These are phyloP conservation scores for Hypoxylon rubiginosum DNA, from an alignment of 2,329 filamentous ascomycete species.

Conservation along the genomic window DNA sequence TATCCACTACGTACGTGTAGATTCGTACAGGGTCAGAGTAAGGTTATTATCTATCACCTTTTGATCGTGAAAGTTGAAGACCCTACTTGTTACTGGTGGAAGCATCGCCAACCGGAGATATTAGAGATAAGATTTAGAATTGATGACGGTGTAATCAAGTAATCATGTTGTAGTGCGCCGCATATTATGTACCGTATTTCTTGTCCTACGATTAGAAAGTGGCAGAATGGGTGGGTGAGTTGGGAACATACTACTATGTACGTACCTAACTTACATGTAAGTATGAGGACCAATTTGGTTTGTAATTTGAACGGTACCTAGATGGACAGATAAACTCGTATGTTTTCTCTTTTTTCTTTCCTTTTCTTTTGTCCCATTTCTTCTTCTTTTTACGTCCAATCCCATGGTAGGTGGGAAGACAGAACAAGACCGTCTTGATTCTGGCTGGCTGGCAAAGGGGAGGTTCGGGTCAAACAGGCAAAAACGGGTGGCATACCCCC, in stretches of 20 bases:
- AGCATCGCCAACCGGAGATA: constrained; percentile 25
- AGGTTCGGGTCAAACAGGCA: constrained; percentile 30
- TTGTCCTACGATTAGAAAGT: not conserved
- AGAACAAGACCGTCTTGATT: constrained; percentile 9
- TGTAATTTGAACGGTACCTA: constrained; percentile 13
- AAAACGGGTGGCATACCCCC: constrained; percentile 34
- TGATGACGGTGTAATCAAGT: constrained; percentile 30
- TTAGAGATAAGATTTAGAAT: constrained; percentile 35
- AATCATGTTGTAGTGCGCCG: constrained; percentile 22
- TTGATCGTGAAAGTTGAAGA: constrained; percentile 1
- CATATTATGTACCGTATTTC: not conserved
- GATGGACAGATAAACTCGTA: not conserved
- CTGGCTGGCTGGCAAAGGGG: constrained; percentile 6
- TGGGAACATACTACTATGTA: not conserved
- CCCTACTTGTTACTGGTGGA: constrained; percentile 6
- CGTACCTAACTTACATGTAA: not conserved
- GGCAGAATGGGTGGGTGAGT: not conserved
- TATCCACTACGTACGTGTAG: not conserved
- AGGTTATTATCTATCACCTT: constrained; percentile 27
- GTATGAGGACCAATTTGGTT: constrained; percentile 25
- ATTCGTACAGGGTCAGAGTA: not conserved
- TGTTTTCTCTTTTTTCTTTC: constrained; percentile 6
- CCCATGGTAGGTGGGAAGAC: not conserved
- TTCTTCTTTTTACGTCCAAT: constrained; percentile 23
- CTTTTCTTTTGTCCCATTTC: not conserved